Evolutionary conservation across 495 filamentous ascomycete species (phyloP), one percentile per base, ranked within the genome.

Genomic region (Penicillium longicatenatum): DNA sequence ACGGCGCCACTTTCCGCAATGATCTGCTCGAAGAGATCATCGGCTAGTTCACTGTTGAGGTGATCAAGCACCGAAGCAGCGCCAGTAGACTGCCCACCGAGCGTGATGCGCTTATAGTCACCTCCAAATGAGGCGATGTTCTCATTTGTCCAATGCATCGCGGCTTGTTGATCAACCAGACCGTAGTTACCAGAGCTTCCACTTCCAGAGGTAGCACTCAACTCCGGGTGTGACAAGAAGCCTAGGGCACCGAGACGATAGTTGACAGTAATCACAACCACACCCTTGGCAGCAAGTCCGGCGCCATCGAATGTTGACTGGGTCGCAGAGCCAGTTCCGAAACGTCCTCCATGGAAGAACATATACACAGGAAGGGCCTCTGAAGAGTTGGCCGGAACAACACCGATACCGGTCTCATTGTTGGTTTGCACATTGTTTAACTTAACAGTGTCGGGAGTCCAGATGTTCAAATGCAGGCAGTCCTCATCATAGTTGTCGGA

Each of bases 231-330:
- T 6, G 44, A 22, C 30, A 52, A 41, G 12, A 39, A 52, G 35
- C 50, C 50, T n/a, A 77, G 65, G 0, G 69, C 66, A 4, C 65
- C 65, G 20, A 74, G 60, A 42, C 64, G 63, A 51, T 67, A 69
- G 61, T 65, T 67, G 39, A 66, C 37, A 20, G 64, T 57, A 6
- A 70, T 62, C 0, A 67, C 60, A 29, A 67, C 58, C 33, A 60
- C 60, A 49, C 64, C 59, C 19, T 62, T 62, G 14, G 46, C 44
- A 14, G 64, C 64, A 7, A 69, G 45, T 6, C 54, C 56, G 4
- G 58, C 55, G 21, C 64, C 64, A 22, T 64, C 62, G 46, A 64
- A 69, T 21, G 54, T 60, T 6, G 51, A 14, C 20, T 60, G 45
- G 21, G 51, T 54, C 2, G 45, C 53, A 21, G 37, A 47, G 22